Evolutionary conservation across 768 basidiomycete species (phyloP), one percentile per base, ranked within the genome.

Genomic region (Agrocybe pediades): DNA sequence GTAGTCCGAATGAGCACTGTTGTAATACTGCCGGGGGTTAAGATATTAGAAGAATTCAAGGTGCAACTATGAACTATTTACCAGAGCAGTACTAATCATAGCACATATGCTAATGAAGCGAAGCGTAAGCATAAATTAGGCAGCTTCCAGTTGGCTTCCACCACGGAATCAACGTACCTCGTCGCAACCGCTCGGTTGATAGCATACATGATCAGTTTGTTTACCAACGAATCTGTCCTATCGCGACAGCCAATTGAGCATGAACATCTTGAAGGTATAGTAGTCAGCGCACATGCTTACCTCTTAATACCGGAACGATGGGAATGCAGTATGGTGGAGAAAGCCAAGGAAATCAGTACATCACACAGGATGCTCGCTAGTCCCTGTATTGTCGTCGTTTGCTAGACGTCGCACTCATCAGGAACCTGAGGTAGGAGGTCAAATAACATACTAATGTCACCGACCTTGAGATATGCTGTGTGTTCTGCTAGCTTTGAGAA

Each of bases 181-280:
- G 57, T 58, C 24, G 53, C 53, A 15, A 53, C 57, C 2, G 53
- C 53, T n/a, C 57, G 41, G 13, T 57, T 44, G 19, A 57, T 49
- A 11, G 56, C 46, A 42, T 53, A 57, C 4, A 49, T 17, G 16
- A 57, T 51, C 16, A 58, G 16, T 21, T 49, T 29, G 27, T 58
- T 58, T 3, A 58, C 46, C 19, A 41, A 45, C 9, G 53, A 45
- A 9, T 58, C 53, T 2, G 57, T 58, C 40, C 48, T 50, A 25
- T 13, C 33, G n/a, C n/a, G n/a, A 30, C 33, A 36, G 6, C 13
- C n/a, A 15, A 4, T 15, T 4, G n/a, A 15, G 11, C 13, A 36
- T 4, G 13, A 36, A 13, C 13, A 36, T 15, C 11, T 13, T n/a
- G 13, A 7, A 6, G 6, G 6, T 30, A 30, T 30, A 6, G 33